These are phyloP conservation scores for Paspalum vaginatum DNA, from an alignment of 176 grass and related monocot species.

Conservation along the genomic window DNA sequence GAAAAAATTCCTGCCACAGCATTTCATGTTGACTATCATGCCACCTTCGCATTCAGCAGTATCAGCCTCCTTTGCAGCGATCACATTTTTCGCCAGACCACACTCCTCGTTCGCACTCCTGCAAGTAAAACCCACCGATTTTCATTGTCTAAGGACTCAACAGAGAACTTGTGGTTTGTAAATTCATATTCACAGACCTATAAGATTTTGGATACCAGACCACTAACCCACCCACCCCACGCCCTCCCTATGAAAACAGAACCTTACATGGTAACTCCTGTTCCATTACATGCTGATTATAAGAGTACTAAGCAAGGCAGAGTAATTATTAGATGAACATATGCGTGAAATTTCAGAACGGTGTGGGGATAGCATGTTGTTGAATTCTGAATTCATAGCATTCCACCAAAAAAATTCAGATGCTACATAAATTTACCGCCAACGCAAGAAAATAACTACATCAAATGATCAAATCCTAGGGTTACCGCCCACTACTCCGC, in stretches of 20 bases:
- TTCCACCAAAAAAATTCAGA: not conserved
- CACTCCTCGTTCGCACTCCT: conserved; percentile 63
- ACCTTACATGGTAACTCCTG: not conserved
- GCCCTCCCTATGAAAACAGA: not conserved
- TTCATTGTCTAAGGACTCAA: not conserved
- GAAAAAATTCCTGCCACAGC: not conserved
- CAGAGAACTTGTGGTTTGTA: not conserved
- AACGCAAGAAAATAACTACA: not conserved
- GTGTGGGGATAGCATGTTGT: not conserved
- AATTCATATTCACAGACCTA: too few species aligned
- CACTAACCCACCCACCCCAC: too few species aligned
- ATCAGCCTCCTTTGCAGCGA: conserved; percentile 62
- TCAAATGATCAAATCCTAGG: conserved; percentile 12
- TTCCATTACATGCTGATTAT: not conserved
- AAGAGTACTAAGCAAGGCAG: not conserved
- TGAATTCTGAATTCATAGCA: not conserved
- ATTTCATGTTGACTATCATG: not conserved
- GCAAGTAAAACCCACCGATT: conserved; percentile 14
- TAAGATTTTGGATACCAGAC: not conserved
- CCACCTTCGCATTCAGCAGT: conserved; percentile 87
- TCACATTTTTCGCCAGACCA: conserved; percentile 51
- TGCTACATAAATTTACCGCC: not conserved
- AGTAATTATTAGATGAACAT: not conserved
- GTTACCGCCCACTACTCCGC: not conserved
- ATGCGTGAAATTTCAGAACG: conserved; percentile 2